Conservation (phyloP, 2,329 filamentous ascomycete genomes). For the Penicillium frequentans region DNA sequence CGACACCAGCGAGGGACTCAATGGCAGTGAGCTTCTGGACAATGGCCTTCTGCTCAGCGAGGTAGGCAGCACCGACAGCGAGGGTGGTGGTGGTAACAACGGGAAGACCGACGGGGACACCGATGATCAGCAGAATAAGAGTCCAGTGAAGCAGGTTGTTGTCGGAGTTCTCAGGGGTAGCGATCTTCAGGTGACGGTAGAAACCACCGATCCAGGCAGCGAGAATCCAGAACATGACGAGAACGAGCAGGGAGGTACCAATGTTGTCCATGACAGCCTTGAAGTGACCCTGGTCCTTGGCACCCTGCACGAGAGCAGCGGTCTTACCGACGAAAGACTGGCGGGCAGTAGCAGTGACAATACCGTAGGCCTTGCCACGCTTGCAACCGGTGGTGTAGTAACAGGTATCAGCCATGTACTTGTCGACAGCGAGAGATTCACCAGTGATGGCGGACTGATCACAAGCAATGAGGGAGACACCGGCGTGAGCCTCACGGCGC, state of each 20-base stretch:
- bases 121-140: slow-evolving; percentile 71
- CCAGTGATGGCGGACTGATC: slow-evolving; percentile 81
- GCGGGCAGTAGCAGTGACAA: slow-evolving; percentile 66
- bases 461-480: slow-evolving; percentile 66
- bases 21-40: slow-evolving; percentile 79
- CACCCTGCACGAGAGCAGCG: slow-evolving; percentile 71
- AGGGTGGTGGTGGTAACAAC: slow-evolving; percentile 77
- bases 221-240: slow-evolving; percentile 77
- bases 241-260: slow-evolving; percentile 69
- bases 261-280: slow-evolving; percentile 84
- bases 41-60: slow-evolving; percentile 75
- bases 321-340: slow-evolving; percentile 77
- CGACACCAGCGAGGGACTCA: slow-evolving; percentile 72
- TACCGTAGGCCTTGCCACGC: slow-evolving; percentile 72
- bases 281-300: slow-evolving; percentile 75
- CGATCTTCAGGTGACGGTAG: slow-evolving; percentile 68
- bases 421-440: slow-evolving; percentile 66
- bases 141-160: slow-evolving; percentile 68
- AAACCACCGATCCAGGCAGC: slow-evolving; percentile 76
- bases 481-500: slow-evolving; percentile 33
- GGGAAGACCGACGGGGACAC: slow-evolving; percentile 76
- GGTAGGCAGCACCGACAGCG: slow-evolving; percentile 73
- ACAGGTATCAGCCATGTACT: slow-evolving; percentile 69
- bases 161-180: slow-evolving; percentile 51
- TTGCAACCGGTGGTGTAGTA: slow-evolving; percentile 83